A percentile compares a stretch with the other conserved stretches of the same genome.
Conservation (phyloP, 2,329 filamentous ascomycete genomes). For the Trichoderma asperellum region DNA sequence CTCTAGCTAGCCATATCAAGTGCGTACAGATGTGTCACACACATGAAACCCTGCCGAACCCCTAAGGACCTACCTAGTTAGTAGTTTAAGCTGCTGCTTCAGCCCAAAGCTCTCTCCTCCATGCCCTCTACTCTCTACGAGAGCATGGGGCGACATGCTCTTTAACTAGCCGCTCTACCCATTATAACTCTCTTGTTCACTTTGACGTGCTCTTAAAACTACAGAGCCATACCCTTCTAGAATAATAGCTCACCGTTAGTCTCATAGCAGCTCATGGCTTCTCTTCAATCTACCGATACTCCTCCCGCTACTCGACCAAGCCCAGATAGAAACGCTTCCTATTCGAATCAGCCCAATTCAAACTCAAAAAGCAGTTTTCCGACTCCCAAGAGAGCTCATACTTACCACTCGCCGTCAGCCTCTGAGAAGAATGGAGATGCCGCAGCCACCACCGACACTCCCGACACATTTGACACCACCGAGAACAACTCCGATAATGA, state of each 20-base stretch:
- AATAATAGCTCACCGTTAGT: not conserved
- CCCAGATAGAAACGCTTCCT: constrained; percentile 40
- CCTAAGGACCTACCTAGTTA: not conserved
- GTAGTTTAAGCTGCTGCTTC: not conserved
- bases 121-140: not conserved
- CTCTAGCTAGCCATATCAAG: not conserved
- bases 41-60: not conserved
- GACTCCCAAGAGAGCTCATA: constrained; percentile 52
- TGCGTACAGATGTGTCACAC: constrained; percentile 13
- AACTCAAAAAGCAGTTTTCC: constrained; percentile 41
- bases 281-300: constrained; percentile 38
- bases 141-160: not conserved
- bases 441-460: constrained; percentile 40
- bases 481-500: constrained; percentile 48
- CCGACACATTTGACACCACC: constrained; percentile 56
- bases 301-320: constrained; percentile 39
- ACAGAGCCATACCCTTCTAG: constrained; percentile 14
- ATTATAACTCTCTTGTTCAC: not conserved
- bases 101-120: not conserved
- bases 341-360: constrained; percentile 34
- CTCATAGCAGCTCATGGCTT: constrained; percentile 41
- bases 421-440: constrained; percentile 36
- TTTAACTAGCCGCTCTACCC: not conserved
- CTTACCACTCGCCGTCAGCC: constrained; percentile 48
- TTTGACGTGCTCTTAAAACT: not conserved